Base-by-base conservation (phyloP, 306 rosid species). In the Glycine soja region DNA sequence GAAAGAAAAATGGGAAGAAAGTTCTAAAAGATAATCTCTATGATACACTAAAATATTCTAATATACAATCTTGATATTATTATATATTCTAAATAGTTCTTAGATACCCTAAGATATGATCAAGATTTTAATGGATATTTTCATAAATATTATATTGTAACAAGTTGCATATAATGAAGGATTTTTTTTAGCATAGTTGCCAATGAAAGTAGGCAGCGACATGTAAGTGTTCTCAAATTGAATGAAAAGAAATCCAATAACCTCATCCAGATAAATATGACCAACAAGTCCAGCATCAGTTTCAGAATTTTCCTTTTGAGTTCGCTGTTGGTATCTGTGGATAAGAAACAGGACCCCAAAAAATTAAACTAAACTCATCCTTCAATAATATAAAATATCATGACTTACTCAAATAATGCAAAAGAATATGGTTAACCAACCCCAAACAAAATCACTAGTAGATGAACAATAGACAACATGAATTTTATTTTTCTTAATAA, bases 261-360 rank as follows among this genome's bases (percentile, higher is more conserved):
- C 99, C 97, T 91, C 89, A 42, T 95, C 78, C 16, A 95, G 88
- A 85, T 89, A 93, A 81, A 95, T 57, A 76, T 95, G 99, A 73
- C 98, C 98, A 82, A 91, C 89, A 66, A 95, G 97, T 57, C 99
- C 99, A 3, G 97, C 92, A 81, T 82, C 94, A 46, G 61, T 43
- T 54, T 80, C 84, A 80, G 78, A 10, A 69, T 85, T 78, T 32
- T 56, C 87, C 10, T 50, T 79, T 18, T 36, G 50, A 81, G 85
- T 68, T 13, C 81, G 86, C 68, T 89, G 88, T 34, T 43, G 58
- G 84, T 93, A 95, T 78, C 99, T 95, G 92, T 74, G 89, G 3
- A 59, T 14, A 59, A 73, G 58, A 80, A 69, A 67, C n/a, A 42
- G 14, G 52, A 66, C 3, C 14, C 52, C 38, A 66, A 42, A 42